phyloP scores from a whole-genome alignment of 164 flowering plant species.

The Stephania cephalantha region DNA sequence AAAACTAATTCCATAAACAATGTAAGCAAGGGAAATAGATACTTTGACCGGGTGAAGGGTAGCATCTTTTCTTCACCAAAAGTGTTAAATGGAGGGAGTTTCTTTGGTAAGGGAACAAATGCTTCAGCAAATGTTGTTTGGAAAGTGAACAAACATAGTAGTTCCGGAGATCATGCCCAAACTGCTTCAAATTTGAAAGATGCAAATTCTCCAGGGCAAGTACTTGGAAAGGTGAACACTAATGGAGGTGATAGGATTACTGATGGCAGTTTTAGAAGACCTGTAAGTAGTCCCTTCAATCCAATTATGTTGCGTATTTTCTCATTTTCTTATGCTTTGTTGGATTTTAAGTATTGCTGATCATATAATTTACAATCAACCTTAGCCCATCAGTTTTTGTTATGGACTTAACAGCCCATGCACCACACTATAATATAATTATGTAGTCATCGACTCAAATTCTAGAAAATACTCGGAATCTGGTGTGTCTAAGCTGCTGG shows the following conservation, averaged over 20 bases:
- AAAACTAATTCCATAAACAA: slow-evolving; percentile 31
- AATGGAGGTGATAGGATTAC: slow-evolving; percentile 50
- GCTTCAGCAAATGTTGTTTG: slow-evolving; percentile 29
- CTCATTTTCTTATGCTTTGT: neutral
- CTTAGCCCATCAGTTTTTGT: neutral
- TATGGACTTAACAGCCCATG: neutral
- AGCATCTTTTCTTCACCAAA: slow-evolving; percentile 69
- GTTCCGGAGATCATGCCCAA: slow-evolving; percentile 43
- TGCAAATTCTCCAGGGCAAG: slow-evolving; percentile 32
- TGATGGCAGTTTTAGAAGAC: slow-evolving; percentile 18
- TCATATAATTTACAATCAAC: neutral
- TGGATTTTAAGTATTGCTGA: neutral
- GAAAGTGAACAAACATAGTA: slow-evolving; percentile 47
- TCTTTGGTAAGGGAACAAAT: slow-evolving; percentile 55
- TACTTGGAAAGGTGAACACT: slow-evolving; percentile 26
- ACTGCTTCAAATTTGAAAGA: slow-evolving; percentile 44
- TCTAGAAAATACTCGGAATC: neutral
- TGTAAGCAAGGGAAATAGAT: slow-evolving; percentile 51
- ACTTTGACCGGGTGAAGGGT: slow-evolving; percentile 76
- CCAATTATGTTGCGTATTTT: neutral
- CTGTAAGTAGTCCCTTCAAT: slow-evolving; percentile 44
- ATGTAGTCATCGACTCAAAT: neutral
- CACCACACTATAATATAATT: neutral
- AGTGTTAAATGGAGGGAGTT: slow-evolving; percentile 63
- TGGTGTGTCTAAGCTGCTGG: neutral